Conservation (phyloP, 2,329 filamentous ascomycete genomes). For the Penicillium thymicola region DNA sequence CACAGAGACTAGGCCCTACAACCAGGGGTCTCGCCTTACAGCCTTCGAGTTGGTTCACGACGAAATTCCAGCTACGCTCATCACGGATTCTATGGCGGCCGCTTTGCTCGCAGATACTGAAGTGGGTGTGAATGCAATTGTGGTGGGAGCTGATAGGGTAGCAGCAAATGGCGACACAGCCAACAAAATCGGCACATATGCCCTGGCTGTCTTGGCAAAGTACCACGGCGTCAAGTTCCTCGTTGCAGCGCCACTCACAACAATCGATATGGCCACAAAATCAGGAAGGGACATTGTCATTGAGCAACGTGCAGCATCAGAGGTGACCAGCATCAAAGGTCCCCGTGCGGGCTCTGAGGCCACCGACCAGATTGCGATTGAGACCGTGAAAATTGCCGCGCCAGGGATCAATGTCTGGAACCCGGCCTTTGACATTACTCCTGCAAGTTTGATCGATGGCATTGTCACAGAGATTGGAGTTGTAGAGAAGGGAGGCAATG, state of each 20-base stretch:
- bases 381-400: conserved; percentile 74
- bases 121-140: conserved; percentile 75
- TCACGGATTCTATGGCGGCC: conserved; percentile 96
- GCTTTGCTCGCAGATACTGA: conserved; percentile 64
- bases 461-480: conserved; percentile 91
- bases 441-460: conserved; percentile 81
- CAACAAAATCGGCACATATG: conserved; percentile 97
- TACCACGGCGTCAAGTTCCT: conserved; percentile 91
- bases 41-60: conserved; percentile 97
- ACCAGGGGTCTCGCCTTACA: conserved; percentile 91
- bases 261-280: conserved; percentile 79
- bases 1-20: conserved; percentile 95
- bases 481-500: conserved; percentile 70
- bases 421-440: conserved; percentile 93
- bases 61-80: conserved; percentile 80
- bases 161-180: conserved; percentile 96
- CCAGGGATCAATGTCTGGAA: conserved; percentile 87
- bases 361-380: conserved; percentile 47
- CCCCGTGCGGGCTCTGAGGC: conserved; percentile 60
- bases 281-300: conserved; percentile 81
- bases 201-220: conserved; percentile 82
- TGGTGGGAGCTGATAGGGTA: conserved; percentile 92
- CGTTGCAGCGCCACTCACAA: conserved; percentile 90
- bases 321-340: conserved; percentile 81
- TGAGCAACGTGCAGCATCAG: conserved; percentile 76